Conservation (phyloP, 805 yeast species). For the Teunomyces funiuensis region DNA sequence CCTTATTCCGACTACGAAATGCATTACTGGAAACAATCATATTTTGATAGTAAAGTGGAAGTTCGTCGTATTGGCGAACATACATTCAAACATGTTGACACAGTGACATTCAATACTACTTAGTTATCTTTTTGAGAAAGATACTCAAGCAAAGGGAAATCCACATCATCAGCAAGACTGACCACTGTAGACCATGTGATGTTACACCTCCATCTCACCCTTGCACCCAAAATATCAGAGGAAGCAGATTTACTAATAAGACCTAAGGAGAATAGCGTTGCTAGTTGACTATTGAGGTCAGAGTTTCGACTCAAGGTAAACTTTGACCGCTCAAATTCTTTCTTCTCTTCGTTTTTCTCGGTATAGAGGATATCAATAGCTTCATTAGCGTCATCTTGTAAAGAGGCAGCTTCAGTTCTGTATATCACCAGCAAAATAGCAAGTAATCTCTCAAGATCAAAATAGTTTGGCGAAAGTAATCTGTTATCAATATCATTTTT, state of each 20-base stretch:
- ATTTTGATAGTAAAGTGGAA: constrained; percentile 47
- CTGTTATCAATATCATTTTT: constrained; percentile 56
- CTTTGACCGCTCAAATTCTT: constrained; percentile 33
- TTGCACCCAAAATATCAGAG: constrained; percentile 61
- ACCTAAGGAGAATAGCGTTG: constrained; percentile 58
- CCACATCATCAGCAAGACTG: constrained; percentile 60
- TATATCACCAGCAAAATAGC: constrained; percentile 78
- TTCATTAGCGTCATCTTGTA: constrained; percentile 22
- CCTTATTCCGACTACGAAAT: constrained; percentile 53
- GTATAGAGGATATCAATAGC: constrained; percentile 26
- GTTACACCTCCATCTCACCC: constrained; percentile 77
- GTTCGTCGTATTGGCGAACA: constrained; percentile 35
- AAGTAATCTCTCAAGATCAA: constrained; percentile 74
- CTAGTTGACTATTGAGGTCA: constrained; percentile 55
- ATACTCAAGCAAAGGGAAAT: constrained; percentile 66
- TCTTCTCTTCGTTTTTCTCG: constrained; percentile 33
- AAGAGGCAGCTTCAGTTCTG: constrained; percentile 36
- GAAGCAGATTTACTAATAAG: constrained; percentile 43
- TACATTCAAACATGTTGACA: constrained; percentile 24
- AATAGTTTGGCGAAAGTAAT: constrained; percentile 67
- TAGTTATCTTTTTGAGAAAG: constrained; percentile 21
- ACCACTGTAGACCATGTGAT: constrained; percentile 65
- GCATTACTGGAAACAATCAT: constrained; percentile 51
- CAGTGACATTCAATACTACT: constrained; percentile 19
- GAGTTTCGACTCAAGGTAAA: constrained; percentile 42